Evolutionary conservation across 1,139 yeast genomes (phyloP).

Genomic region (Zygoascus meyerae): DNA sequence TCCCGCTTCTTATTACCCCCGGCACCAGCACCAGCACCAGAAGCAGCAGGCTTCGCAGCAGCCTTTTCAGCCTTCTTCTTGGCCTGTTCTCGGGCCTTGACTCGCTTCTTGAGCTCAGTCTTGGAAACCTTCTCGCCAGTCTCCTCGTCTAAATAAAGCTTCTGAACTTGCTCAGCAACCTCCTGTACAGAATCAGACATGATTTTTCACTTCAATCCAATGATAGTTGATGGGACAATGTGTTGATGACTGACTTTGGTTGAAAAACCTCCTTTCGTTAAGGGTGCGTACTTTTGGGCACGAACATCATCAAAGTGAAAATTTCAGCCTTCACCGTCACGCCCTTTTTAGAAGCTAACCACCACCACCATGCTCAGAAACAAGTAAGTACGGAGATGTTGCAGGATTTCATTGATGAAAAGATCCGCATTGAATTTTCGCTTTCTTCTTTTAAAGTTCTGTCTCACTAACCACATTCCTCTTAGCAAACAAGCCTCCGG

Average conservation of each 20-base stretch:
- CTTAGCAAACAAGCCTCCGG: slow-evolving; percentile 1
- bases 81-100: slow-evolving; percentile 79
- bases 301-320: neutral
- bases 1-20: slow-evolving; percentile 54
- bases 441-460: neutral
- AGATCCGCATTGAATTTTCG: no score
- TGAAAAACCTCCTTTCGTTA: slow-evolving; percentile 1
- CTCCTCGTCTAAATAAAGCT: slow-evolving; percentile 83
- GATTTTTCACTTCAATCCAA: neutral
- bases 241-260: neutral
- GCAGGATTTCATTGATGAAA: no score
- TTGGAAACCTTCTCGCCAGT: slow-evolving; percentile 97
- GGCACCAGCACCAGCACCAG: slow-evolving; percentile 24
- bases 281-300: slow-evolving; percentile 4
- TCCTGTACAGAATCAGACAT: slow-evolving; percentile 36
- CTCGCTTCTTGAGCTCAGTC: slow-evolving; percentile 93
- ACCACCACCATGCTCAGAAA: no score
- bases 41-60: slow-evolving; percentile 44
- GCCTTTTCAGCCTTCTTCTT: slow-evolving; percentile 88
- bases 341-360: no score
- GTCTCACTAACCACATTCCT: no score
- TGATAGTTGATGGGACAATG: neutral
- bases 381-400: no score
- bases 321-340: neutral
- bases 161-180: slow-evolving; percentile 74